Evolutionary conservation across 371 early-diverging fungal species (phyloP).

Genomic region (Cladochytrium tenue): DNA sequence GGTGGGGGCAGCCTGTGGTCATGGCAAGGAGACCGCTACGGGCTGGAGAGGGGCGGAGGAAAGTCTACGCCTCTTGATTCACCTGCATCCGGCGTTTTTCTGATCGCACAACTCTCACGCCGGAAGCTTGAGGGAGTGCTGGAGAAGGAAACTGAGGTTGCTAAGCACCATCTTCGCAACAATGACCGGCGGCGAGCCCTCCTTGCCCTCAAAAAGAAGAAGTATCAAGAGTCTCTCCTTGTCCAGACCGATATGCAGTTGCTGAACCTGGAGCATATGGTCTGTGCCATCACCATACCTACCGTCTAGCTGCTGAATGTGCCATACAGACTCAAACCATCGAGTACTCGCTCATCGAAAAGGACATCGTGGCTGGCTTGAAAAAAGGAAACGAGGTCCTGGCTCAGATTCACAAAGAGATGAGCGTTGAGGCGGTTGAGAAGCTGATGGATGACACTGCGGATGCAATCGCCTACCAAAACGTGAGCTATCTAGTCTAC

Average conservation of each 20-base stretch:
- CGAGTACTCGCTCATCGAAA: conserved; percentile 88
- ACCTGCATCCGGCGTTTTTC: no score
- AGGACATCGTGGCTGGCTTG: conserved; percentile 82
- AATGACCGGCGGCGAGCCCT: conserved; percentile 83
- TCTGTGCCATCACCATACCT: conserved; percentile 28
- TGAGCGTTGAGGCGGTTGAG: conserved; percentile 90
- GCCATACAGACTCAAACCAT: conserved; percentile 71
- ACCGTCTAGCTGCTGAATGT: background rate
- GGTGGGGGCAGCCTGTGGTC: no score
- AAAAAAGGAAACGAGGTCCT: conserved; percentile 83
- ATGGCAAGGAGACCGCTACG: no score
- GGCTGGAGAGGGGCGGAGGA: no score
- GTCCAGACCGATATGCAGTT: conserved; percentile 84
- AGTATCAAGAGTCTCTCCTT: conserved; percentile 87
- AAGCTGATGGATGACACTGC: conserved; percentile 92
- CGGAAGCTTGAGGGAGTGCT: conserved; percentile 41
- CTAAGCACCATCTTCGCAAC: conserved; percentile 39
- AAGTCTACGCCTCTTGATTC: no score
- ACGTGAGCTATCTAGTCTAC: conserved; percentile 47
- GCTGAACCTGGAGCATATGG: conserved; percentile 84
- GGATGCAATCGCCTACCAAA: conserved; percentile 93
- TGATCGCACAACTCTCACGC: background rate
- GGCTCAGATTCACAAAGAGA: conserved; percentile 85
- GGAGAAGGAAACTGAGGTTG: conserved; percentile 56
- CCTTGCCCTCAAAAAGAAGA: conserved; percentile 89